Evolutionary conservation across 371 early-diverging fungal species (phyloP).

Genomic region (Mucor ambiguus): DNA sequence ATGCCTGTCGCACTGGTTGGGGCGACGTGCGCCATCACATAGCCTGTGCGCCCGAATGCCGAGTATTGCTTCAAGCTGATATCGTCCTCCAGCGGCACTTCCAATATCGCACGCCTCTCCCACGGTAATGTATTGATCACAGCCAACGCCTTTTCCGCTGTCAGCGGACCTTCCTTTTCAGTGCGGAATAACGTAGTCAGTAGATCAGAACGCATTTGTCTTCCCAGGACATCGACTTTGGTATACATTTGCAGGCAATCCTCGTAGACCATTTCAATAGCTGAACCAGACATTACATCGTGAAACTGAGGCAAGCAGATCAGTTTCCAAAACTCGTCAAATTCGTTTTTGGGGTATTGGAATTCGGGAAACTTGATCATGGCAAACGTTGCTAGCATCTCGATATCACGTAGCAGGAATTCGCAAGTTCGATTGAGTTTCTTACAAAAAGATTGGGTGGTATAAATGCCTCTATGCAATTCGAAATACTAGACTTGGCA

Average conservation of each 20-base stretch:
- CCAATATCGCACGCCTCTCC: slow-evolving; percentile 73
- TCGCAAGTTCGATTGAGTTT: slow-evolving; percentile 82
- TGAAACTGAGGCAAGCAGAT: slow-evolving; percentile 79
- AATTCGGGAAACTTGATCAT: slow-evolving; percentile 31
- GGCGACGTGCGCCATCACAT: slow-evolving; percentile 37
- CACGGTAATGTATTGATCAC: slow-evolving; percentile 84
- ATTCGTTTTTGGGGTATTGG: slow-evolving; percentile 68
- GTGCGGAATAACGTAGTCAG: slow-evolving; percentile 14
- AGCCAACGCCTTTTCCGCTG: slow-evolving; percentile 39
- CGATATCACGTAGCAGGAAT: slow-evolving; percentile 79
- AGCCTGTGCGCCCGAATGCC: slow-evolving; percentile 54
- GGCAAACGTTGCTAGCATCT: slow-evolving; percentile 62
- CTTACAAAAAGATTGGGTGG: slow-evolving; percentile 84
- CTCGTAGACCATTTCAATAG: slow-evolving; percentile 85
- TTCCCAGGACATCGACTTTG: slow-evolving; percentile 41
- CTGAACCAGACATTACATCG: slow-evolving; percentile 89
- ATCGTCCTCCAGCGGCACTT: slow-evolving; percentile 57
- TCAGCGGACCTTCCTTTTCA: not conserved
- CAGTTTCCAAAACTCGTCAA: slow-evolving; percentile 83
- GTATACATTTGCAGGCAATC: slow-evolving; percentile 66
- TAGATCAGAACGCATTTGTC: slow-evolving; percentile 37
- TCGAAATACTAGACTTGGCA: slow-evolving; percentile 74
- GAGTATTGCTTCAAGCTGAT: slow-evolving; percentile 57
- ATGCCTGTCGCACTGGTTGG: slow-evolving; percentile 17
- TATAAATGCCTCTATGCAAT: slow-evolving; percentile 94